Evolutionary conservation across 176 grass and related monocot species (phyloP).

Genomic region (Lolium multiflorum): DNA sequence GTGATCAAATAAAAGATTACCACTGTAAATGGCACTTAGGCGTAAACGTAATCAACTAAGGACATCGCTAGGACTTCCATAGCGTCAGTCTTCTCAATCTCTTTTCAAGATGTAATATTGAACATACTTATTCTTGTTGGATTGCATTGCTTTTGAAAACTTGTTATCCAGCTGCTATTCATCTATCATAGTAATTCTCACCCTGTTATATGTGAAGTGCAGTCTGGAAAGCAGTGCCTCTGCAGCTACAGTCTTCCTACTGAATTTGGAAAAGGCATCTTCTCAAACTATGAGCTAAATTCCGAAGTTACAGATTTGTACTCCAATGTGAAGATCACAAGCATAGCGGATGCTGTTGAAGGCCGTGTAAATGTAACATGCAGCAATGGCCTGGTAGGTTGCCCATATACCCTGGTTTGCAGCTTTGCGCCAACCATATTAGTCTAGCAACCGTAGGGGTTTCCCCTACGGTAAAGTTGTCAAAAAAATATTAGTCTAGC

Average conservation of each 20-base stretch:
- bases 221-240: slow-evolving; percentile 95
- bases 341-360: slow-evolving; percentile 86
- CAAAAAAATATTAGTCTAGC: background rate
- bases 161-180: slow-evolving; percentile 27
- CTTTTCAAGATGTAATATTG: slow-evolving; percentile 22
- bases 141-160: slow-evolving; percentile 20
- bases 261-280: slow-evolving; percentile 53
- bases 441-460: background rate
- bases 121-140: slow-evolving; percentile 26
- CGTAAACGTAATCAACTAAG: background rate
- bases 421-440: slow-evolving; percentile 15
- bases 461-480: too few species aligned
- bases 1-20: slow-evolving; percentile 5
- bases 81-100: background rate
- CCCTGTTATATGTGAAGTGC: slow-evolving; percentile 44
- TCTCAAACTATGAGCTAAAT: slow-evolving; percentile 39
- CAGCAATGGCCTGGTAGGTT: slow-evolving; percentile 78
- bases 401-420: background rate
- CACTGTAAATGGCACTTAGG: slow-evolving; percentile 5
- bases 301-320: slow-evolving; percentile 39
- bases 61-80: slow-evolving; percentile 8
- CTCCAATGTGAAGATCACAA: slow-evolving; percentile 74
- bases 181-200: slow-evolving; percentile 26
- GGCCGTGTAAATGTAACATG: slow-evolving; percentile 81
- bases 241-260: slow-evolving; percentile 82